These are phyloP conservation scores for Massarina eburnea DNA, from an alignment of 2,329 filamentous ascomycete genomes.

Conservation along the genomic window DNA sequence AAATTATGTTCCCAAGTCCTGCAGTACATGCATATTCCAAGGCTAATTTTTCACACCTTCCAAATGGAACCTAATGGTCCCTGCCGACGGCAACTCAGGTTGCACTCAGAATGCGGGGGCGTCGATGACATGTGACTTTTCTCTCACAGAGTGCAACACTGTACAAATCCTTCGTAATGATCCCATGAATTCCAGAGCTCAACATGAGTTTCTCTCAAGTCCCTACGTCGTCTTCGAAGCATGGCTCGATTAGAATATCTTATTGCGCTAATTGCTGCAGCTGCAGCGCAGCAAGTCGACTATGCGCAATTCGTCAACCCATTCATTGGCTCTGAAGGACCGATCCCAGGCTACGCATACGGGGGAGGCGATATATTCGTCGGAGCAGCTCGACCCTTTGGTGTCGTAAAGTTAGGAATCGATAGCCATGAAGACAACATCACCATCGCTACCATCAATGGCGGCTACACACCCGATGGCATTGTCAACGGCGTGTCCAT, in stretches of 20 bases:
- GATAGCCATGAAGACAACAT: constrained; percentile 33
- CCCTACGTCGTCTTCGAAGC: background rate
- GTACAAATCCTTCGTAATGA: background rate
- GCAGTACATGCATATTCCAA: background rate
- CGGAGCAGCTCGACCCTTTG: constrained; percentile 36
- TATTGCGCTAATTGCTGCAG: background rate
- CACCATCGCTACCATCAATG: constrained; percentile 30
- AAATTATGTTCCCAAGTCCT: background rate
- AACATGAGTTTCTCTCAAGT: background rate
- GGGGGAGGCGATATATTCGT: constrained; percentile 41
- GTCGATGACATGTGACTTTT: constrained; percentile 1
- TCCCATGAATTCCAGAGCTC: background rate
- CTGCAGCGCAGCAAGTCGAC: constrained; percentile 22
- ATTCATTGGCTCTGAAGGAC: constrained; percentile 54
- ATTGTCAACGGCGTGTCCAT: constrained; percentile 39
- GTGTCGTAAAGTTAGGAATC: constrained; percentile 40
- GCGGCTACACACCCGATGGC: constrained; percentile 41
- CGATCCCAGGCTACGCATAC: constrained; percentile 47
- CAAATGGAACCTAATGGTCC: background rate
- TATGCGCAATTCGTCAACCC: constrained; percentile 52
- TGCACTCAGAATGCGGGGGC: constrained; percentile 2
- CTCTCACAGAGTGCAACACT: background rate
- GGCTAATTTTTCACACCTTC: background rate
- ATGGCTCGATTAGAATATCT: constrained; percentile 1
- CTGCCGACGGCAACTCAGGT: background rate